Base-by-base conservation (phyloP, 2,329 filamentous ascomycete genomes). In the Cladophialophora carrionii region DNA sequence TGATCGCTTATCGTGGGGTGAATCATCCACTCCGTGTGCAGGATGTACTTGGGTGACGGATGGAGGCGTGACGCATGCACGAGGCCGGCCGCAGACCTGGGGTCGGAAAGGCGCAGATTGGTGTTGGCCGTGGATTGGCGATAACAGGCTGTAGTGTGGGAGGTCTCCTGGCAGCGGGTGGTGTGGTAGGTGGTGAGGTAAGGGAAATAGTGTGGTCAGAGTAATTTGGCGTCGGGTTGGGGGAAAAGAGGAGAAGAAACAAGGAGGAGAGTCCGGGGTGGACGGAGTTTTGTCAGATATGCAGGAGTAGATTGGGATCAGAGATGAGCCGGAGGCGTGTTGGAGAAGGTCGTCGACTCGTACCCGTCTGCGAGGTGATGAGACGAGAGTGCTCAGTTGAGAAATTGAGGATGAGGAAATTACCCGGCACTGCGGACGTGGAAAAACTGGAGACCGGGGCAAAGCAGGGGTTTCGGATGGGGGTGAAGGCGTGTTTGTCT, bases 1-100 rank as follows among this genome's bases (percentile, higher is more conserved):
- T 63, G 56, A 62, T 70, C 67, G 67, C 68, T 70, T 71, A 71
- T 71, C 68, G 70, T 68, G 66, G 68, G 68, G 68, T 67, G 65
- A 66, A 65, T 64, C 67, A 69, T 63, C 64, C 67, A 65, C 64
- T 66, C 51, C 24, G 49, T 26, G 46, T 61, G 57, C 53, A 22
- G 51, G 55, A 48, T 29, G 41, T 52, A 29, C 3, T 3, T 4
- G 41, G 20, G 37, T 60, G 51, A 54, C 53, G 57, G 57, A 52
- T 46, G 51, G 57, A 57, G 64, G 62, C 67, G 67, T 69, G 62
- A 66, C 67, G 62, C 62, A 65, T 60, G 67, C 57, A 63, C 48
- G 49, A 59, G 31, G 34, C 49, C 46, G 43, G 60, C 54, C 34
- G 52, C 52, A 49, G 61, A 61, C 62, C 67, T 57, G 67, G 67